These are phyloP conservation scores for Colletotrichum noveboracense DNA, from an alignment of 2,329 filamentous ascomycete species.

Conservation along the genomic window DNA sequence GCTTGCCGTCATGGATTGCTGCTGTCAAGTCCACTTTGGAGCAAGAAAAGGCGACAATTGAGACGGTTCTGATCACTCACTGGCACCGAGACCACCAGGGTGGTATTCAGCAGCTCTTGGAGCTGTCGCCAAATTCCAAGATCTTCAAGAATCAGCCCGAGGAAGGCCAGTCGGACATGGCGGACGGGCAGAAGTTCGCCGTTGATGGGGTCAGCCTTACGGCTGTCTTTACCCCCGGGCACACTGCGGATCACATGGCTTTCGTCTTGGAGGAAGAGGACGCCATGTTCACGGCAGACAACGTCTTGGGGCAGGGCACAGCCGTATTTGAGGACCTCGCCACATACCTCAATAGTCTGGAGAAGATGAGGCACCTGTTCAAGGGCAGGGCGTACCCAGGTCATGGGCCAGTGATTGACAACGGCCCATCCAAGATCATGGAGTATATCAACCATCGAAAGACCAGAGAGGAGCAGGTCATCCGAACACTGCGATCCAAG, in stretches of 20 bases:
- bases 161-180: conserved; percentile 51
- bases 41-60: conserved; percentile 71
- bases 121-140: conserved; percentile 64
- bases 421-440: conserved; percentile 72
- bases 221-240: conserved; percentile 68
- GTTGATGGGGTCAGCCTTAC: conserved; percentile 69
- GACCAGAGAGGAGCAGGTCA: conserved; percentile 79
- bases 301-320: conserved; percentile 86
- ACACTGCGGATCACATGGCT: conserved; percentile 82
- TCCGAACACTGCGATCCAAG: conserved; percentile 60
- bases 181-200: conserved; percentile 58
- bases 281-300: conserved; percentile 88
- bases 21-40: conserved; percentile 69
- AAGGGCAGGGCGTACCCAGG: conserved; percentile 81
- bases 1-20: conserved; percentile 73
- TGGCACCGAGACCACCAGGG: conserved; percentile 90
- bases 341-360: conserved; percentile 71
- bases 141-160: conserved; percentile 72
- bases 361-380: conserved; percentile 71
- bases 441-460: conserved; percentile 87
- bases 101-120: conserved; percentile 74
- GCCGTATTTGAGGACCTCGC: conserved; percentile 82
- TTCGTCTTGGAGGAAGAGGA: conserved; percentile 80
- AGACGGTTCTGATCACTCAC: conserved; percentile 81
- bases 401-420: conserved; percentile 79